A percentile compares a stretch with the other conserved stretches of the same genome.
phyloP scores from a whole-genome alignment of 805 yeast species.

The Cyberlindnera euphorbiiphila region DNA sequence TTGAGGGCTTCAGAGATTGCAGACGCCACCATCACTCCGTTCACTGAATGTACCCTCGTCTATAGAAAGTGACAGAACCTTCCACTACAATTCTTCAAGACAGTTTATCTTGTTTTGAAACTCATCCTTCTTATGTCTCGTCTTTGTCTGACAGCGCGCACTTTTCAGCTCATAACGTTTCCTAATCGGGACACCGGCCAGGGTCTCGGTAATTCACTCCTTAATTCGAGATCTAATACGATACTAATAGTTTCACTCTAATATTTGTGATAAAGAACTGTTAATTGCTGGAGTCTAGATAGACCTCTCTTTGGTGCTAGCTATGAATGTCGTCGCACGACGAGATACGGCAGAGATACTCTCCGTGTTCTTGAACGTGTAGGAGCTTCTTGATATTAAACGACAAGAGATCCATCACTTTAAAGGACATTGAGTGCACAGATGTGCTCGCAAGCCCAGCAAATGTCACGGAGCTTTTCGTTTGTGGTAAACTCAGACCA shows the following conservation, averaged over 20 bases:
- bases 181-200: no score
- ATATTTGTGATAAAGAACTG: no score
- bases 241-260: neutral
- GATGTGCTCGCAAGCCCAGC: slow-evolving; percentile 16
- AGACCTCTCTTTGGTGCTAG: no score
- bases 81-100: no score
- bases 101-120: no score
- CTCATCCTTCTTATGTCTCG: no score
- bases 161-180: slow-evolving; percentile 1
- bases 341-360: slow-evolving; percentile 20
- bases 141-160: no score
- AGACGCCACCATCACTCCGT: slow-evolving; percentile 13
- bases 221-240: no score
- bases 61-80: no score
- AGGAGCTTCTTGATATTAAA: slow-evolving; percentile 16
- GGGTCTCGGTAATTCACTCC: no score
- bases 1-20: slow-evolving; percentile 19
- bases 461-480: slow-evolving; percentile 21
- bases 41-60: no score
- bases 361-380: slow-evolving; percentile 19
- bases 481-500: slow-evolving; percentile 36
- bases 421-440: slow-evolving; percentile 14
- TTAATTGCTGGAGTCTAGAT: neutral
- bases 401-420: slow-evolving; percentile 17
- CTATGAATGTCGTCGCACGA: slow-evolving; percentile 16